Percentiles rank a stretch among this genome's conserved stretches.
phyloP scores from a whole-genome alignment of 2,329 filamentous ascomycete species.

The Fusarium fracticaudum region DNA sequence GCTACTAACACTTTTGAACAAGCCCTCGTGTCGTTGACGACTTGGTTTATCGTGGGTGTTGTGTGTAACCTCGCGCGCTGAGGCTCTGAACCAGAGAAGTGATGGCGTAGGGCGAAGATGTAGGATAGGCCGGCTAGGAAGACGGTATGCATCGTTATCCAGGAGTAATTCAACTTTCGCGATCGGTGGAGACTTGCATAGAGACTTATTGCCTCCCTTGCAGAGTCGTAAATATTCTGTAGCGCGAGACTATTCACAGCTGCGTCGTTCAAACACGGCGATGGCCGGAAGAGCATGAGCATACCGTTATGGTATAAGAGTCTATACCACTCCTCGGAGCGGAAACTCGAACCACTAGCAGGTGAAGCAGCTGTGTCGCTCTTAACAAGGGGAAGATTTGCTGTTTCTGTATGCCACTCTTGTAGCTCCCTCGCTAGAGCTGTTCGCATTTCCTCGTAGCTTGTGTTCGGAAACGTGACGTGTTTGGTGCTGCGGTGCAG shows the following conservation, averaged over 20 bases:
- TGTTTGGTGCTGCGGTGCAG: slow-evolving; percentile 46
- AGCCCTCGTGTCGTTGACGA: slow-evolving; percentile 54
- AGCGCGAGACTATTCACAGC: slow-evolving; percentile 41
- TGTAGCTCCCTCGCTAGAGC: slow-evolving; percentile 45
- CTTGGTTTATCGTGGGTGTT: slow-evolving; percentile 52
- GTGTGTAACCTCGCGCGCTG: slow-evolving; percentile 32
- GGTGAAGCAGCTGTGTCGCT: slow-evolving; percentile 30
- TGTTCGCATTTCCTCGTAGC: slow-evolving; percentile 27
- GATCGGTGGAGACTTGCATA: slow-evolving; percentile 57
- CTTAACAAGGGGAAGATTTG: slow-evolving; percentile 41
- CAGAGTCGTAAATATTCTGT: slow-evolving; percentile 52
- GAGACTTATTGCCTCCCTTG: slow-evolving; percentile 51
- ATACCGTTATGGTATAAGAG: slow-evolving; percentile 55
- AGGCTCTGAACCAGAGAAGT: slow-evolving; percentile 43
- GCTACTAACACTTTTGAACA: slow-evolving; percentile 58
- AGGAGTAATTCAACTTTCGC: slow-evolving; percentile 58
- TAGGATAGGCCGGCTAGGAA: slow-evolving; percentile 58
- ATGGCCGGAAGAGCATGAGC: slow-evolving; percentile 55
- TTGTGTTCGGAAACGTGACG: background rate
- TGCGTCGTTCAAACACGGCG: slow-evolving; percentile 45
- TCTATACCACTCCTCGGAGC: slow-evolving; percentile 54
- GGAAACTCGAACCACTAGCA: slow-evolving; percentile 50
- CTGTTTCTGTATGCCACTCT: slow-evolving; percentile 45
- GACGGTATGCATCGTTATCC: slow-evolving; percentile 59
- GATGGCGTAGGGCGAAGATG: slow-evolving; percentile 53